Evolutionary conservation across 352 stramenopile species (phyloP).

Genomic region (Sclerospora graminicola): DNA sequence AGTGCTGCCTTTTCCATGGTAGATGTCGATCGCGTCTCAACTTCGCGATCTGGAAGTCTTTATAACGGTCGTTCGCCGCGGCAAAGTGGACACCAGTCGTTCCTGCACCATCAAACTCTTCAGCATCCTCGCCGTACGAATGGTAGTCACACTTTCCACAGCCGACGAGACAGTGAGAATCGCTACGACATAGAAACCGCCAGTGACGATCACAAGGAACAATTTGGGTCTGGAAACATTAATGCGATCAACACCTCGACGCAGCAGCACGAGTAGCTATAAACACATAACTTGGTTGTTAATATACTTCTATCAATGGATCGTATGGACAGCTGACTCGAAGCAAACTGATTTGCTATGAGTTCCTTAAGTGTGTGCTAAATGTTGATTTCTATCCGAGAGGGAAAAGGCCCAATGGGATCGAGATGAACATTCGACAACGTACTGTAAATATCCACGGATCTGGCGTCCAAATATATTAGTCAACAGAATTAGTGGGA

Average conservation of each 20-base stretch:
- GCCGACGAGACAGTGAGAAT: constrained; percentile 10
- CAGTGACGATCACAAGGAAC: constrained; percentile 8
- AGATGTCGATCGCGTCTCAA: constrained; percentile 46
- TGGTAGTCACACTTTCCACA: constrained; percentile 6
- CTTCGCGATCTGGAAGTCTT: constrained; percentile 5
- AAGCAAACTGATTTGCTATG: too few species aligned
- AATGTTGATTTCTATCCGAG: too few species aligned
- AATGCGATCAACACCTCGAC: background rate
- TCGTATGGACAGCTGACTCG: too few species aligned
- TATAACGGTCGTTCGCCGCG: constrained; percentile 10
- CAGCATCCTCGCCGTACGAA: constrained; percentile 7
- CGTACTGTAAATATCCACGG: too few species aligned
- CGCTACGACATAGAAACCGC: constrained; percentile 9
- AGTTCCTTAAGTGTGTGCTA: too few species aligned
- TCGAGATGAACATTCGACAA: too few species aligned
- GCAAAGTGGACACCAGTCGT: constrained; percentile 9
- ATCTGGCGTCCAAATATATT: too few species aligned
- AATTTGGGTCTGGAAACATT: background rate
- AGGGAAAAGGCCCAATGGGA: too few species aligned
- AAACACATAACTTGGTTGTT: too few species aligned
- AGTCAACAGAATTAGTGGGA: too few species aligned
- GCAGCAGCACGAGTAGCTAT: constrained; percentile 11
- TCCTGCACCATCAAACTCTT: constrained; percentile 6
- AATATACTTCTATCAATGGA: too few species aligned
- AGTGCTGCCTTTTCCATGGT: constrained; percentile 51